Conservation (phyloP, 2,329 filamentous ascomycete species). For the Neopestalotiopsis rosae region DNA sequence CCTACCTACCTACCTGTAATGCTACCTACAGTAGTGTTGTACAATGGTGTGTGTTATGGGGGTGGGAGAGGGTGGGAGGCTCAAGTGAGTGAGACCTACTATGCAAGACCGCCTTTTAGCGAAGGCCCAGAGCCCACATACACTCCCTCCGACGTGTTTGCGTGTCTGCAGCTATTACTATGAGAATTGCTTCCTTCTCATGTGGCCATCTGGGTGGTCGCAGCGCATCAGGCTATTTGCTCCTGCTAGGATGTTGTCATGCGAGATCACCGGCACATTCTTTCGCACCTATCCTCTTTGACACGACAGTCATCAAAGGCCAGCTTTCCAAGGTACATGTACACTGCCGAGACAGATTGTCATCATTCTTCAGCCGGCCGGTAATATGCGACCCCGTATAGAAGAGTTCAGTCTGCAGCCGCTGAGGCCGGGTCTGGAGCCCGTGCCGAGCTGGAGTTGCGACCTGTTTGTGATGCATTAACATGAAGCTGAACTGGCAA, state of each 20-base stretch:
- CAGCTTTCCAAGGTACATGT: neutral
- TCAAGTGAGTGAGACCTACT: neutral
- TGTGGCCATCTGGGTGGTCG: neutral
- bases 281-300: neutral
- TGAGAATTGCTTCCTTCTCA: neutral
- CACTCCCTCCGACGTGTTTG: neutral
- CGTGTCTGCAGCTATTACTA: neutral
- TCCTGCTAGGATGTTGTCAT: neutral
- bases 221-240: conserved; percentile 2
- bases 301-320: neutral
- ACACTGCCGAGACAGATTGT: neutral
- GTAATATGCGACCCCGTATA: neutral
- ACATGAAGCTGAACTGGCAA: neutral
- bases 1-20: neutral
- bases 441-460: too few species aligned
- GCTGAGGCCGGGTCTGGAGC: neutral
- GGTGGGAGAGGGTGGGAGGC: neutral
- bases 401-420: neutral
- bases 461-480: neutral
- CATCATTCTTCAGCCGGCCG: neutral
- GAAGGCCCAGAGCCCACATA: neutral
- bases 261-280: neutral
- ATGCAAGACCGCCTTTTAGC: neutral
- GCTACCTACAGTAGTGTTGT: too few species aligned
- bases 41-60: neutral